Conservation (phyloP, 2,329 filamentous ascomycete genomes). For the Sarocladium kiliense region DNA sequence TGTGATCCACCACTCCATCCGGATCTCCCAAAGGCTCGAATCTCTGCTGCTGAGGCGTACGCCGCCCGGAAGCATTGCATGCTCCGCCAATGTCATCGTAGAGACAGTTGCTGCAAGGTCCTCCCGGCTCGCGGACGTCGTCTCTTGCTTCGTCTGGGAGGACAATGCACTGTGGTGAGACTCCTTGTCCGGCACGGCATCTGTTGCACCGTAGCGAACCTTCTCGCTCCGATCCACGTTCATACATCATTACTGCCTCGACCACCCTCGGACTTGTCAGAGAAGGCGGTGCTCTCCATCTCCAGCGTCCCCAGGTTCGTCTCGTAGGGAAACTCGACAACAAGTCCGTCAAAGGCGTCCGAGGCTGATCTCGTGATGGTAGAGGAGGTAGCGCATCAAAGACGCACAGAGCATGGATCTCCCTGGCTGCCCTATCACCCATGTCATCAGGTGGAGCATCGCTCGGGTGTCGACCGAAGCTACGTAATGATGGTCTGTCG, state of each 20-base stretch:
- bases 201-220: constrained; percentile 13
- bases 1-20: constrained; percentile 19
- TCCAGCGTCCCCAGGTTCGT: constrained; percentile 17
- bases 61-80: constrained; percentile 11
- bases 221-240: constrained; percentile 16
- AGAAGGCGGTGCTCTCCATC: constrained; percentile 16
- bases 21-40: constrained; percentile 14
- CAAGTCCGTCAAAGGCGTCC: neutral
- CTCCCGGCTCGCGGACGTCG: constrained; percentile 8
- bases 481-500: constrained; percentile 7
- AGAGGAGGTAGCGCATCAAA: constrained; percentile 14
- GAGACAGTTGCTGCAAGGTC: constrained; percentile 20
- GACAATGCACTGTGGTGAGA: constrained; percentile 20
- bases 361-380: neutral
- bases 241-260: constrained; percentile 21
- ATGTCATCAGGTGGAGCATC: constrained; percentile 9
- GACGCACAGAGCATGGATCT: constrained; percentile 18
- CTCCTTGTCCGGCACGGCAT: constrained; percentile 18
- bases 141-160: constrained; percentile 12
- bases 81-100: constrained; percentile 15
- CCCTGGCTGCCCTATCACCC: constrained; percentile 13
- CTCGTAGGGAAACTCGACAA: constrained; percentile 6
- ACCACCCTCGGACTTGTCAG: constrained; percentile 13
- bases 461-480: constrained; percentile 5
- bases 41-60: constrained; percentile 8